A percentile compares a stretch with the other conserved stretches of the same genome.
Evolutionary conservation across 2,329 filamentous ascomycete species (phyloP).

Genomic region (Trichophyton rubrum): DNA sequence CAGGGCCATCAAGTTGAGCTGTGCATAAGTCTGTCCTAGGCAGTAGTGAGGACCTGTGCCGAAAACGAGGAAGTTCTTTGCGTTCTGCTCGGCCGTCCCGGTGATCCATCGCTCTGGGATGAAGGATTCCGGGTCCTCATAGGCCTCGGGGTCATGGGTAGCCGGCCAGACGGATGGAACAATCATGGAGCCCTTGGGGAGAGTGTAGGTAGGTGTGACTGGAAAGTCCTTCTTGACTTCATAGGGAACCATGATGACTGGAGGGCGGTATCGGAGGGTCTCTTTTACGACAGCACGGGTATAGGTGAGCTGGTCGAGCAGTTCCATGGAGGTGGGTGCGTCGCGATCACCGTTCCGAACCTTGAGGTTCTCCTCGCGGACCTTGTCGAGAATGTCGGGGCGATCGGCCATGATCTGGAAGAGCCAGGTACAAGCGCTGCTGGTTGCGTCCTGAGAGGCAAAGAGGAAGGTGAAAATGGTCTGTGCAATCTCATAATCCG

Average conservation of each 20-base stretch:
- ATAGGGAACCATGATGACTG: slow-evolving; percentile 95
- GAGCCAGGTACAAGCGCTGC: slow-evolving; percentile 83
- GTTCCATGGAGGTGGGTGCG: slow-evolving; percentile 62
- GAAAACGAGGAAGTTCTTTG: slow-evolving; percentile 96
- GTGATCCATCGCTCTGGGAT: slow-evolving; percentile 85
- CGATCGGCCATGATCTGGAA: slow-evolving; percentile 91
- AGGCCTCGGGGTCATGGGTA: slow-evolving; percentile 84
- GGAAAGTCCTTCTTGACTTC: slow-evolving; percentile 90
- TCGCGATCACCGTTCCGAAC: slow-evolving; percentile 62
- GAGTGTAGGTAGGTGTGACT: slow-evolving; percentile 75
- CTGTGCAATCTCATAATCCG: slow-evolving; percentile 81
- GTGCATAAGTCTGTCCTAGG: slow-evolving; percentile 82
- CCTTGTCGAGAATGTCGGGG: slow-evolving; percentile 78
- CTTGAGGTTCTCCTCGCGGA: slow-evolving; percentile 79
- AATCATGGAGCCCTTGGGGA: slow-evolving; percentile 89
- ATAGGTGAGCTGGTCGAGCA: slow-evolving; percentile 78
- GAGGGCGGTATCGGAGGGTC: slow-evolving; percentile 83
- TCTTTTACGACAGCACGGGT: slow-evolving; percentile 87
- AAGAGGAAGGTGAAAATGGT: slow-evolving; percentile 95
- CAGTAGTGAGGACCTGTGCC: slow-evolving; percentile 95
- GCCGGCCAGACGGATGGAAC: slow-evolving; percentile 84
- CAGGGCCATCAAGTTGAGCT: slow-evolving; percentile 76
- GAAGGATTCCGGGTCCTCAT: slow-evolving; percentile 76
- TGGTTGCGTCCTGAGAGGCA: slow-evolving; percentile 93
- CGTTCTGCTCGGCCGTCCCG: slow-evolving; percentile 77